Conservation (phyloP, 2,329 filamentous ascomycete species). For the Penicillium nordicum region DNA sequence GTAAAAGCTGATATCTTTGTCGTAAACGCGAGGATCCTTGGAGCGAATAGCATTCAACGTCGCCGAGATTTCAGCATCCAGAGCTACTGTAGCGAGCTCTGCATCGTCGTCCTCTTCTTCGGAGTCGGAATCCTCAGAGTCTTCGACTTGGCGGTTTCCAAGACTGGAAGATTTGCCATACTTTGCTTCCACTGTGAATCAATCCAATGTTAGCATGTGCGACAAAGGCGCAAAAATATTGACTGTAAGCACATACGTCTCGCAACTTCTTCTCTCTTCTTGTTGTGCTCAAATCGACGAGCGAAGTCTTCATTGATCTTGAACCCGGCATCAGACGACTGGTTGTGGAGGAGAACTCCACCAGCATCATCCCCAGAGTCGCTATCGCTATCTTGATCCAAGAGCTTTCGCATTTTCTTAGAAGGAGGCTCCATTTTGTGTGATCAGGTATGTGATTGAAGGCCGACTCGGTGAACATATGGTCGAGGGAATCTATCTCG, state of each 20-base stretch:
- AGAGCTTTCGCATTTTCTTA: slow-evolving; percentile 40
- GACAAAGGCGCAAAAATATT: neutral
- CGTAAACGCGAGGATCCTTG: slow-evolving; percentile 90
- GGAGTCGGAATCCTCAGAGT: slow-evolving; percentile 60
- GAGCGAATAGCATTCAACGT: slow-evolving; percentile 82
- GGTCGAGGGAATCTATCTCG: too few relatives aligned
- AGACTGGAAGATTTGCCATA: slow-evolving; percentile 53
- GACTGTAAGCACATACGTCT: slow-evolving; percentile 44
- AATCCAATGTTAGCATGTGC: slow-evolving; percentile 1
- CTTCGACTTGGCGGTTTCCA: slow-evolving; percentile 42
- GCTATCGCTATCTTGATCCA: slow-evolving; percentile 42
- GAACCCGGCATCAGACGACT: slow-evolving; percentile 48
- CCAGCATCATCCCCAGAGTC: slow-evolving; percentile 41
- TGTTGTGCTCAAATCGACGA: slow-evolving; percentile 89
- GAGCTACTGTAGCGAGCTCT: slow-evolving; percentile 75
- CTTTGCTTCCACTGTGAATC: slow-evolving; percentile 78
- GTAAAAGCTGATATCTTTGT: slow-evolving; percentile 76
- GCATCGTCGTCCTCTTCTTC: slow-evolving; percentile 89
- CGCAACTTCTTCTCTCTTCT: slow-evolving; percentile 82
- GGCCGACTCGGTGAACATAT: too few relatives aligned
- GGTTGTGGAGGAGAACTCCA: slow-evolving; percentile 35
- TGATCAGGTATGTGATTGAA: slow-evolving; percentile 1
- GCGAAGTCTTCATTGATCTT: slow-evolving; percentile 92
- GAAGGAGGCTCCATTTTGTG: slow-evolving; percentile 41
- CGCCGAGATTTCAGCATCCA: slow-evolving; percentile 83